phyloP scores from a whole-genome alignment of 2,329 filamentous ascomycete genomes.

The Epichloe coenophiala region DNA sequence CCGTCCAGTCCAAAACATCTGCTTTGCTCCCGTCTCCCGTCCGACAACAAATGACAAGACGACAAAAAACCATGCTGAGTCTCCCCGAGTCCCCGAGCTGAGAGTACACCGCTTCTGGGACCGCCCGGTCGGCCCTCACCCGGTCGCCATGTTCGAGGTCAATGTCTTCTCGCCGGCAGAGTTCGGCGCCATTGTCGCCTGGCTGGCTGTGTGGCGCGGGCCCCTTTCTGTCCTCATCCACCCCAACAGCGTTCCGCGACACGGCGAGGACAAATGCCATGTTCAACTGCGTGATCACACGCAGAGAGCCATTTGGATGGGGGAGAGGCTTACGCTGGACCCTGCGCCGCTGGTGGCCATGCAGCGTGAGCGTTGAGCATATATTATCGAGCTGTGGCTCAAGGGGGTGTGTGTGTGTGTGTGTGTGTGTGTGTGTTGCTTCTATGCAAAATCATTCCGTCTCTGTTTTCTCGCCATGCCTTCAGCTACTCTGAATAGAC shows the following conservation, averaged over 20 bases:
- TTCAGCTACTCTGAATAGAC: too few relatives aligned
- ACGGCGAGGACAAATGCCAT: slow-evolving; percentile 17
- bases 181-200: slow-evolving; percentile 79
- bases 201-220: slow-evolving; percentile 71
- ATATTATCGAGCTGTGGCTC: too few relatives aligned
- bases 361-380: too few relatives aligned
- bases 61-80: neutral
- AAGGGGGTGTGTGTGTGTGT: too few relatives aligned
- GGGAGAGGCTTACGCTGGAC: slow-evolving; percentile 50
- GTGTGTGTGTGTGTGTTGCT: too few relatives aligned
- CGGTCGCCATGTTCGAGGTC: slow-evolving; percentile 83
- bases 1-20: too few relatives aligned
- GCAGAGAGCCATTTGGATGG: slow-evolving; percentile 61
- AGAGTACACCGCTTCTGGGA: slow-evolving; percentile 72
- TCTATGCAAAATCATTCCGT: too few relatives aligned
- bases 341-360: neutral
- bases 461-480: too few relatives aligned
- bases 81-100: slow-evolving; percentile 58
- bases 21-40: too few relatives aligned
- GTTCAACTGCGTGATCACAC: slow-evolving; percentile 44
- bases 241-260: slow-evolving; percentile 55
- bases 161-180: slow-evolving; percentile 75
- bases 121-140: slow-evolving; percentile 66
- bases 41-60: neutral
- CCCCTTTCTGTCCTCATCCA: slow-evolving; percentile 69